Evolutionary conservation across 2,329 filamentous ascomycete genomes (phyloP).

Genomic region (Polytolypa hystricis): DNA sequence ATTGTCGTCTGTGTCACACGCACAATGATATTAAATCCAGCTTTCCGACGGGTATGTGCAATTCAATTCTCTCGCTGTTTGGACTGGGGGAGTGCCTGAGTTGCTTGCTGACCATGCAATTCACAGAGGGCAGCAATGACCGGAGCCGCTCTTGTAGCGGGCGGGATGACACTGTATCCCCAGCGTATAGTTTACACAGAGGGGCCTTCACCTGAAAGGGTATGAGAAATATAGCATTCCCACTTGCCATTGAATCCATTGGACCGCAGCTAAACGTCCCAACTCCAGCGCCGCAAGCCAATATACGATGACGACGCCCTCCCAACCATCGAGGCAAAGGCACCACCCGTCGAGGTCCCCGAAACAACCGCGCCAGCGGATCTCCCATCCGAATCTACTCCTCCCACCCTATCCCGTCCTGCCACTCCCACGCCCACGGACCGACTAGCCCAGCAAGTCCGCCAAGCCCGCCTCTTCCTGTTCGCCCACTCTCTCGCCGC

Average conservation of each 20-base stretch:
- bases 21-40: constrained; percentile 31
- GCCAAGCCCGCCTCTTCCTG: constrained; percentile 66
- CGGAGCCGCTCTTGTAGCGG: constrained; percentile 31
- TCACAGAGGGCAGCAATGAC: constrained; percentile 28
- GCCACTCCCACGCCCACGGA: constrained; percentile 64
- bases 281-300: constrained; percentile 12
- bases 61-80: not conserved
- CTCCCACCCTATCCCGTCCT: constrained; percentile 9
- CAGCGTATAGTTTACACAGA: constrained; percentile 33
- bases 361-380: constrained; percentile 2
- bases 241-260: not conserved
- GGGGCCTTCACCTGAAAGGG: constrained; percentile 12
- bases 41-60: constrained; percentile 29
- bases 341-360: not conserved
- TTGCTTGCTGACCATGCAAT: no score
- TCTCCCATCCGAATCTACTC: no score
- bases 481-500: constrained; percentile 62
- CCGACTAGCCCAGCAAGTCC: constrained; percentile 72
- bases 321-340: constrained; percentile 1
- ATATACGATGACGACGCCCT: constrained; percentile 14
- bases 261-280: constrained; percentile 2
- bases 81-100: no score
- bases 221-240: not conserved
- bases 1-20: constrained; percentile 14
- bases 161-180: constrained; percentile 29